Evolutionary conservation across 2,329 filamentous ascomycete genomes (phyloP).

Genomic region (Thelonectria olida): DNA sequence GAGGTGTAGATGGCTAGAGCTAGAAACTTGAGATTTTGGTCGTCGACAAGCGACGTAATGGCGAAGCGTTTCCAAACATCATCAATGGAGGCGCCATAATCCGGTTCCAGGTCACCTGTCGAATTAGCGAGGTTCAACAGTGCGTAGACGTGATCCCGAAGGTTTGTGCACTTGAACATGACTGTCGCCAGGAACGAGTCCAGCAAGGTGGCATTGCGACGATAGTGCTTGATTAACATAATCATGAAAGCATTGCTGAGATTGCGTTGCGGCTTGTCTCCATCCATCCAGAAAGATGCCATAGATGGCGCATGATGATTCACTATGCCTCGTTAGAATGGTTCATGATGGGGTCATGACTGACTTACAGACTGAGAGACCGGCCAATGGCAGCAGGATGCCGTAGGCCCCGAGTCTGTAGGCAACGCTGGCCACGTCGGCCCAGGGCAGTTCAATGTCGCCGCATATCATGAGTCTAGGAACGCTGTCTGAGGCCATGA

Average conservation of each 20-base stretch:
- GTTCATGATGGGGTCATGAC: no score
- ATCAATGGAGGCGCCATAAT: background rate
- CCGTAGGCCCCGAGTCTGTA: background rate
- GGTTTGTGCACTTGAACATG: conserved; percentile 1
- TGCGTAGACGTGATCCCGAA: conserved; percentile 7
- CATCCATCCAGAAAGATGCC: background rate
- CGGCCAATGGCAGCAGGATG: background rate
- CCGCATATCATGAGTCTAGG: conserved; percentile 3
- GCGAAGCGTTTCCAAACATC: background rate
- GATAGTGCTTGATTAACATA: background rate
- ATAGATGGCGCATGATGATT: background rate
- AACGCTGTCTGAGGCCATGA: background rate
- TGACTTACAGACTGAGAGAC: background rate
- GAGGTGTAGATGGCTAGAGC: background rate
- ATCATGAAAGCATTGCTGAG: background rate
- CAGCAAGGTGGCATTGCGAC: background rate
- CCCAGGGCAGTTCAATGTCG: conserved; percentile 1
- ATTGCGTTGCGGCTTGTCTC: background rate
- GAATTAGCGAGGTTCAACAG: no score
- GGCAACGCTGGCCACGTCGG: background rate
- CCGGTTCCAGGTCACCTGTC: background rate
- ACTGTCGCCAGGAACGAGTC: background rate
- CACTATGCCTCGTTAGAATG: background rate
- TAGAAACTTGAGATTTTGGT: conserved; percentile 5
- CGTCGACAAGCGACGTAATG: background rate